These are phyloP conservation scores for Cubamyces lactineus DNA, from an alignment of 768 basidiomycete species.

Conservation along the genomic window DNA sequence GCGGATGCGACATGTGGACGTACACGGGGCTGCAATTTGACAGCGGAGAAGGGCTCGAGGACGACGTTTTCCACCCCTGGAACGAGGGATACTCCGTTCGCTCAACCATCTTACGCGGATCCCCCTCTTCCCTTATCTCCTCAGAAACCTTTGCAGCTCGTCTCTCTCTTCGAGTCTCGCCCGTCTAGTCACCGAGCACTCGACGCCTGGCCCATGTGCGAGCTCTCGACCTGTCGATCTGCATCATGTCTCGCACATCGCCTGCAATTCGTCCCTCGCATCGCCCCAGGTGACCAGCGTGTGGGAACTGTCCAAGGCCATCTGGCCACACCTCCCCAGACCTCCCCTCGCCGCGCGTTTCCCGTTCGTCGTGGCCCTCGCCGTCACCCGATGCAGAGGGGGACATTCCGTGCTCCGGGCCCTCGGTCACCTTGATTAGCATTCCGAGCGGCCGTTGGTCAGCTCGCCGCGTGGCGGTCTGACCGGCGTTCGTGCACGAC, in stretches of 20 bases:
- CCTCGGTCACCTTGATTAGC: not conserved
- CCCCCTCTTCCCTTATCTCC: not conserved
- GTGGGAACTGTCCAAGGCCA: constrained; percentile 3
- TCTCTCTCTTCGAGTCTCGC: not conserved
- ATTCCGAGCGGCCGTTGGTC: not conserved
- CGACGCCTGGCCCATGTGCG: not conserved
- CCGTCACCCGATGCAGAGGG: not conserved
- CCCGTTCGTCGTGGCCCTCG: not conserved
- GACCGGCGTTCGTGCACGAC: too few relatives aligned
- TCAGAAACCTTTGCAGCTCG: not conserved
- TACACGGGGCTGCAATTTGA: not conserved
- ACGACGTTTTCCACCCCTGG: not conserved
- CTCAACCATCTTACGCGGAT: not conserved
- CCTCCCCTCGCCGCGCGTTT: not conserved
- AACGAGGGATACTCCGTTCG: not conserved
- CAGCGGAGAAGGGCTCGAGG: not conserved
- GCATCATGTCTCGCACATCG: not conserved
- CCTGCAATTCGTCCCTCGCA: not conserved
- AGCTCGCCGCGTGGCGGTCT: not conserved
- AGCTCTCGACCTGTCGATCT: not conserved
- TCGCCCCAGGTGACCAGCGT: constrained; percentile 1
- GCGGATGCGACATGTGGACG: not conserved
- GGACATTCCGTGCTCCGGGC: not conserved
- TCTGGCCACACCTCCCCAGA: not conserved
- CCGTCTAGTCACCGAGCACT: not conserved